phyloP scores from a whole-genome alignment of 2,329 filamentous ascomycete genomes.

The Periconia digitata region DNA sequence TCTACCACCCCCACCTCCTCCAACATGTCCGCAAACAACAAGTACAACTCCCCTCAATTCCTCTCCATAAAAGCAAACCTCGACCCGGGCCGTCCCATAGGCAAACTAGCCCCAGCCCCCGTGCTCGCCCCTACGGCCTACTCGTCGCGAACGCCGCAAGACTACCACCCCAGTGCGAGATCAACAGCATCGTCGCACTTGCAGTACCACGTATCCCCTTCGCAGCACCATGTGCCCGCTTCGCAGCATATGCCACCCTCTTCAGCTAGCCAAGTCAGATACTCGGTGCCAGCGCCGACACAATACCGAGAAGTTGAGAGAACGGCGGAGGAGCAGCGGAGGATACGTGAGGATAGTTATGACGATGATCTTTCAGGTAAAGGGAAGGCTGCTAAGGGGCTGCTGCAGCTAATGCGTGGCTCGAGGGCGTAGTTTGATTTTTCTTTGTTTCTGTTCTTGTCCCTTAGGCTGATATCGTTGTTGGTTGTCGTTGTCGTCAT shows the following conservation, averaged over 20 bases:
- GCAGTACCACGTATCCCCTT: conserved; percentile 22
- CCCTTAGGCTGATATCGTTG: too few relatives aligned
- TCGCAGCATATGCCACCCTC: too few relatives aligned
- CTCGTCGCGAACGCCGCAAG: conserved; percentile 41
- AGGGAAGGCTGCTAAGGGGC: conserved; percentile 55
- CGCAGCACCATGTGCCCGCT: conserved; percentile 20
- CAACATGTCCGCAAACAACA: conserved; percentile 18
- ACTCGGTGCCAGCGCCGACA: conserved; percentile 16
- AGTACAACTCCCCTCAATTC: too few relatives aligned
- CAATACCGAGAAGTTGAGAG: conserved; percentile 14
- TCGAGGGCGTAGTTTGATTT: conserved; percentile 14
- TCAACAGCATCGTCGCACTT: conserved; percentile 38
- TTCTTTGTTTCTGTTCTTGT: too few relatives aligned
- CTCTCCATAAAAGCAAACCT: conserved; percentile 33
- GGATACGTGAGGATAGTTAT: conserved; percentile 30
- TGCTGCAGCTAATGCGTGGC: conserved; percentile 51
- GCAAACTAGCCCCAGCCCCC: conserved; percentile 36
- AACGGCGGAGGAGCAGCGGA: conserved; percentile 21
- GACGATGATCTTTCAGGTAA: conserved; percentile 46
- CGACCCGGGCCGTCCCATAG: conserved; percentile 32
- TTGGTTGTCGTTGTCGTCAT: too few relatives aligned
- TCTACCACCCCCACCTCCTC: conserved; percentile 17
- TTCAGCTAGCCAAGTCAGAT: conserved; percentile 5
- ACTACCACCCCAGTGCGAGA: conserved; percentile 23
- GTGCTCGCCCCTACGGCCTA: conserved; percentile 42